Percentiles rank a stretch among this genome's conserved stretches.
Evolutionary conservation across 352 stramenopile species (phyloP).

Genomic region (Pythium scleroteichum): DNA sequence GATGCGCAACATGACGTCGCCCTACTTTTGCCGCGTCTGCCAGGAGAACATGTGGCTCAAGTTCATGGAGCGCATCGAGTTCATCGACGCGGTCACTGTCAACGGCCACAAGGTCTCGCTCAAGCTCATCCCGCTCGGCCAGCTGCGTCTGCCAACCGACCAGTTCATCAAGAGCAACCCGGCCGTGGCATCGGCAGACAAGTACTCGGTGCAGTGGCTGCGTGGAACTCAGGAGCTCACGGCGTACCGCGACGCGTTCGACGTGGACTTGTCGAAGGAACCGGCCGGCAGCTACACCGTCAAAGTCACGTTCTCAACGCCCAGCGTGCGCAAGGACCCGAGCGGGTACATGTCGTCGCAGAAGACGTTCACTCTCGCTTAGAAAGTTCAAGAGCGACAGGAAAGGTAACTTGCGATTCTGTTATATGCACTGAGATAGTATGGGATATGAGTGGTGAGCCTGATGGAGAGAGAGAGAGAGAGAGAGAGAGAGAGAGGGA

Average conservation of each 20-base stretch:
- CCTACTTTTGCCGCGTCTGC: constrained; percentile 40
- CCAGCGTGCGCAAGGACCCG: constrained; percentile 31
- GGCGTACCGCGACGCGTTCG: constrained; percentile 22
- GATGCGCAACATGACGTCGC: constrained; percentile 46
- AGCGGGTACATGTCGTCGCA: constrained; percentile 28
- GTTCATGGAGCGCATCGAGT: constrained; percentile 35
- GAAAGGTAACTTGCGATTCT: too few species aligned
- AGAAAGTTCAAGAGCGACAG: too few species aligned
- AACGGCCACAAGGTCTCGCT: constrained; percentile 18
- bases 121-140: constrained; percentile 35
- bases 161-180: constrained; percentile 30
- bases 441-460: too few species aligned
- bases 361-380: constrained; percentile 26
- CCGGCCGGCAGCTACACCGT: constrained; percentile 25
- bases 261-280: constrained; percentile 15
- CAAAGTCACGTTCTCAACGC: constrained; percentile 29
- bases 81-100: constrained; percentile 36
- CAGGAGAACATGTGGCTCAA: constrained; percentile 42
- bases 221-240: constrained; percentile 20
- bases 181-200: constrained; percentile 22
- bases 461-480: too few species aligned
- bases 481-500: too few species aligned
- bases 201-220: constrained; percentile 35
- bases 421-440: too few species aligned
- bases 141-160: constrained; percentile 29